phyloP scores from a whole-genome alignment of 345 rosid species.

The Ceriops decandra region DNA sequence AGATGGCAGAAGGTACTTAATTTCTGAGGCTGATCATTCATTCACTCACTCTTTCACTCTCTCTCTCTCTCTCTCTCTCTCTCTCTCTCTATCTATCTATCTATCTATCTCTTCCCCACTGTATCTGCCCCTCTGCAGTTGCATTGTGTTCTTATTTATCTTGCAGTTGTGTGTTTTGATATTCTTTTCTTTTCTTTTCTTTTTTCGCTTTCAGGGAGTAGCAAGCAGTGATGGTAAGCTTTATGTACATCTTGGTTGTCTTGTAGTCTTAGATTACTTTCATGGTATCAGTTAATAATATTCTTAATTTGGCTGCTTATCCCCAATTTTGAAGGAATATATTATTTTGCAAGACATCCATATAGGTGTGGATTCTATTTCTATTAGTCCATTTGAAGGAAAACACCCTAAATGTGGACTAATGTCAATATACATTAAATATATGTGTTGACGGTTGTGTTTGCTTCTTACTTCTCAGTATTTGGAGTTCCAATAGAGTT shows the following conservation, averaged over 20 bases:
- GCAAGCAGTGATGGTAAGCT: slow-evolving; percentile 91
- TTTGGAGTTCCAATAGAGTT: slow-evolving; percentile 88
- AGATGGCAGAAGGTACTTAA: slow-evolving; percentile 89
- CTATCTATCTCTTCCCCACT: no score
- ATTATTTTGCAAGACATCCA: neutral
- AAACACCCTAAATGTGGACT: neutral
- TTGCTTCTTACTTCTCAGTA: slow-evolving; percentile 35
- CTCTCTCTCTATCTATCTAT: no score
- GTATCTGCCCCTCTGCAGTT: slow-evolving; percentile 2
- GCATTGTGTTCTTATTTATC: slow-evolving; percentile 1
- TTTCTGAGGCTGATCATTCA: neutral
- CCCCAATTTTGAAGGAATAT: neutral
- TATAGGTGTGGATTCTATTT: neutral
- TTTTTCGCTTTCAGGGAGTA: slow-evolving; percentile 65
- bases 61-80: no score
- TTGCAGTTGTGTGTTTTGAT: slow-evolving; percentile 20
- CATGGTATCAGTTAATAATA: neutral
- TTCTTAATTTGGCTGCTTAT: slow-evolving; percentile 5
- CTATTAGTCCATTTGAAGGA: neutral
- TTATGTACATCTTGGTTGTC: neutral
- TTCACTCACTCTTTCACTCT: no score
- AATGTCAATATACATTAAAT: neutral
- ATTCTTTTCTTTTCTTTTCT: slow-evolving; percentile 13
- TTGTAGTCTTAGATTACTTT: neutral
- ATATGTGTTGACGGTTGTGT: slow-evolving; percentile 2